These are phyloP conservation scores for Mollisia scopiformis DNA, from an alignment of 2,329 filamentous ascomycete species.

Conservation along the genomic window DNA sequence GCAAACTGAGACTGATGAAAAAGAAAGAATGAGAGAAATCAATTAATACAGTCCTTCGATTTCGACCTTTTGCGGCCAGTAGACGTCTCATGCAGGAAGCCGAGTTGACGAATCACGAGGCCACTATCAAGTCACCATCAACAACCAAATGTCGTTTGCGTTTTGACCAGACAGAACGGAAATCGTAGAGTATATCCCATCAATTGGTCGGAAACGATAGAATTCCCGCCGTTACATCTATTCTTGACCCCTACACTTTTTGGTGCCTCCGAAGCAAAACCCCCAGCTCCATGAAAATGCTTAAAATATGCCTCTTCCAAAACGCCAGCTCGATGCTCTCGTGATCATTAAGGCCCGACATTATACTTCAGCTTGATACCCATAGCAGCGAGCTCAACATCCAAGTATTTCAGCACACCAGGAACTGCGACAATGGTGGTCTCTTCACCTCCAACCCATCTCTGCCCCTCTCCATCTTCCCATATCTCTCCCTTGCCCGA, in stretches of 20 bases:
- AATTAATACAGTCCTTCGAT: too few relatives aligned
- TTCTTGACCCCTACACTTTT: not conserved
- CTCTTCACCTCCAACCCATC: conserved; percentile 87
- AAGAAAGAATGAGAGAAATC: too few relatives aligned
- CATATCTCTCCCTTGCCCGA: conserved; percentile 73
- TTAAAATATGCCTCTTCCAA: conserved; percentile 22
- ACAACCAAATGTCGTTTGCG: too few relatives aligned
- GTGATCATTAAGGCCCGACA: conserved; percentile 51
- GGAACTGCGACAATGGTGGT: conserved; percentile 92
- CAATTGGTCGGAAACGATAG: too few relatives aligned
- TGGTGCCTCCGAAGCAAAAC: conserved; percentile 6
- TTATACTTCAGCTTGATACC: conserved; percentile 93
- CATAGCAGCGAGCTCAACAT: conserved; percentile 96
- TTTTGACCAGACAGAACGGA: too few relatives aligned
- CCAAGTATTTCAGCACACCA: conserved; percentile 88
- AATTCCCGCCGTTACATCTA: not conserved
- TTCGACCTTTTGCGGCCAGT: too few relatives aligned
- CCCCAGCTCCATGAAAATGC: conserved; percentile 22
- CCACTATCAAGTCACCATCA: too few relatives aligned
- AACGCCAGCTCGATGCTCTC: conserved; percentile 17
- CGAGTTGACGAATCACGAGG: too few relatives aligned
- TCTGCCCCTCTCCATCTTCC: conserved; percentile 86
- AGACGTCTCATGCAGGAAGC: too few relatives aligned
- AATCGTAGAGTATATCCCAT: too few relatives aligned
- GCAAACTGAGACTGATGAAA: too few relatives aligned